phyloP scores from a whole-genome alignment of 768 basidiomycete species.

The Auriculariales sp. region DNA sequence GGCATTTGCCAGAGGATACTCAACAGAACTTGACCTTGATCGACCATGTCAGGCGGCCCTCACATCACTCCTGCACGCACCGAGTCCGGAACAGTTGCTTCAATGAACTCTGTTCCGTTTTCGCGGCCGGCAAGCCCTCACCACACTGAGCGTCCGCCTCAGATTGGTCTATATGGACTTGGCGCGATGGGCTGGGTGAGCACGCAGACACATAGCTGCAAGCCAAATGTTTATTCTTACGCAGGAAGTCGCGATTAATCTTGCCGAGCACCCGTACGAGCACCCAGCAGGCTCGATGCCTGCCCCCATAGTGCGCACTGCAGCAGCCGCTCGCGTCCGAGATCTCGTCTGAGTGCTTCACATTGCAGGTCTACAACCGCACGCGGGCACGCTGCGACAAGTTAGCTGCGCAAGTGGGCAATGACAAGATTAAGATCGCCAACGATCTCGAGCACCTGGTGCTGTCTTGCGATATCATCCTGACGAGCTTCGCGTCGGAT shows the following conservation, averaged over 20 bases:
- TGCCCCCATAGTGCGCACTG: background rate
- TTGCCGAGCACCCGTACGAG: conserved; percentile 38
- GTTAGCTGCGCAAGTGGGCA: conserved; percentile 40
- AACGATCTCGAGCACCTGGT: conserved; percentile 43
- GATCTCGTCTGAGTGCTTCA: conserved; percentile 13
- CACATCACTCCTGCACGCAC: background rate
- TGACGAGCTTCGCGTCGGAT: conserved; percentile 64
- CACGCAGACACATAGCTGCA: conserved; percentile 59
- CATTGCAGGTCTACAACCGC: conserved; percentile 70
- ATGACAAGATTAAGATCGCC: conserved; percentile 39
- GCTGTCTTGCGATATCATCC: conserved; percentile 53
- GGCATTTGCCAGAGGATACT: too few relatives aligned
- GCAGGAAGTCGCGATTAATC: conserved; percentile 65
- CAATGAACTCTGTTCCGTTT: conserved; percentile 24
- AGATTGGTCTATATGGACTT: conserved; percentile 32
- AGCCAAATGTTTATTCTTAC: too few relatives aligned
- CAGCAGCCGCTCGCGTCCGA: background rate
- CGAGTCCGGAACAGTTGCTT: background rate
- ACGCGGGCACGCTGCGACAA: conserved; percentile 42
- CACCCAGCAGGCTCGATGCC: conserved; percentile 16
- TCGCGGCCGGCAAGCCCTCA: conserved; percentile 45
- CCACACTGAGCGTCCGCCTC: conserved; percentile 16
- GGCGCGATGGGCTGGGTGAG: conserved; percentile 18
- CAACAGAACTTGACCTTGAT: too few relatives aligned
- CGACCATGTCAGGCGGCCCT: too few relatives aligned